Evolutionary conservation across 2,329 filamentous ascomycete species (phyloP), one percentile per base, ranked within the genome.

Genomic region (Boeremia exigua): DNA sequence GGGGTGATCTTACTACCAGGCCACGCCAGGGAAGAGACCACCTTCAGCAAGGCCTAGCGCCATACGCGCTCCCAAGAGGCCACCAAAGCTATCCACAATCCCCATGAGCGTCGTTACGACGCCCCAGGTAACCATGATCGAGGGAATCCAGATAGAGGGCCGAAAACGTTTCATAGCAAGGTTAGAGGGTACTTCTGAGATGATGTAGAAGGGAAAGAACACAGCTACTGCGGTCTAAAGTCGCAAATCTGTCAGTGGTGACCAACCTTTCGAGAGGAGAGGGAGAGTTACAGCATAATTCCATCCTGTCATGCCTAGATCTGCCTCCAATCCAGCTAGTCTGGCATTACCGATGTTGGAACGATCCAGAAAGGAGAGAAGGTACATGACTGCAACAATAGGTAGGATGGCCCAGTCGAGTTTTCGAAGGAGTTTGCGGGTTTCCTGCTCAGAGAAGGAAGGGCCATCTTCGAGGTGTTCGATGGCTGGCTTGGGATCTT

Each of bases 281-380:
- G 25, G 9, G 6, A 15, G 10, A 28, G 19, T 15, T 44, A 63
- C 61, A 34, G 66, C 66, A 48, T 65, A 65, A 25, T 65, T 42
- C 10, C 61, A 59, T 3, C 63, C 63, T 2, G 34, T 61, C 66
- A 72, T 69, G 2, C 54, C 50, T 19, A 68, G 30, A 39, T 65
- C 59, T 29, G 37, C 54, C 27, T 68, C 67, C 15, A 70, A 56
- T 4, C 65, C 65, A 12, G 61, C 67, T 2, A 70, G 48, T 12
- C 61, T 58, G 11, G 66, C 65, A 47, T 68, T 67, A 33, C 78
- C 78, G 44, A 80, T 77, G 65, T 80, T 81, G 45, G 77, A 77
- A 6, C 75, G 64, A 53, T 79, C 76, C 34, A 79, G 77, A 62
- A 78, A 77, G 6, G 76, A 74, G 3, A 78, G 63, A 2, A 78